A percentile compares a stretch with the other conserved stretches of the same genome.
These are phyloP conservation scores for Coffea humblotiana DNA, from an alignment of 305 asterid genomes.

Conservation along the genomic window DNA sequence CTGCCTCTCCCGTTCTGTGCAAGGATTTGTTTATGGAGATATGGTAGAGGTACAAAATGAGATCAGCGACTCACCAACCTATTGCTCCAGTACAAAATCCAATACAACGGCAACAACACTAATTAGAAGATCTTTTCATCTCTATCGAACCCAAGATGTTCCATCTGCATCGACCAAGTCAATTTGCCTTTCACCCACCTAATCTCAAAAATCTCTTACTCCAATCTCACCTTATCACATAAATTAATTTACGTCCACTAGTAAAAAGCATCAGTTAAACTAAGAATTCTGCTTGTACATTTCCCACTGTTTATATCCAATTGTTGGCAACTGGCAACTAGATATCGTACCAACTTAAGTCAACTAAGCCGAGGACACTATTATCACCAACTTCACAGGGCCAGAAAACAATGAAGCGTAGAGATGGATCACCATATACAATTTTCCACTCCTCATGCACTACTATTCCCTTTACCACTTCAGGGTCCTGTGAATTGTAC, in stretches of 20 bases:
- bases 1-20: neutral
- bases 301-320: neutral
- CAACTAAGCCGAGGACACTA: neutral
- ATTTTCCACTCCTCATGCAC: constrained; percentile 42
- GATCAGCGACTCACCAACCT: neutral
- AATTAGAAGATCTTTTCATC: neutral
- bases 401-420: neutral
- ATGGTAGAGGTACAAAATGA: neutral
- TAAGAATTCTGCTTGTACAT: neutral
- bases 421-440: constrained; percentile 4
- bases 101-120: neutral
- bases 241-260: neutral
- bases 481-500: constrained; percentile 56
- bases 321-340: too few species aligned
- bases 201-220: neutral
- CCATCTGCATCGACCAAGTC: neutral
- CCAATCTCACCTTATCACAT: neutral
- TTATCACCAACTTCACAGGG: too few species aligned
- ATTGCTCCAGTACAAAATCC: neutral
- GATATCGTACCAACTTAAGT: too few species aligned
- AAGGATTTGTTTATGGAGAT: neutral
- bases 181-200: neutral
- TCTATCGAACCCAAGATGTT: neutral
- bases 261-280: neutral
- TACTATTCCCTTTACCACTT: constrained; percentile 61